Base-by-base conservation (phyloP, 129 eudicot species). In the Solidago caesia region DNA sequence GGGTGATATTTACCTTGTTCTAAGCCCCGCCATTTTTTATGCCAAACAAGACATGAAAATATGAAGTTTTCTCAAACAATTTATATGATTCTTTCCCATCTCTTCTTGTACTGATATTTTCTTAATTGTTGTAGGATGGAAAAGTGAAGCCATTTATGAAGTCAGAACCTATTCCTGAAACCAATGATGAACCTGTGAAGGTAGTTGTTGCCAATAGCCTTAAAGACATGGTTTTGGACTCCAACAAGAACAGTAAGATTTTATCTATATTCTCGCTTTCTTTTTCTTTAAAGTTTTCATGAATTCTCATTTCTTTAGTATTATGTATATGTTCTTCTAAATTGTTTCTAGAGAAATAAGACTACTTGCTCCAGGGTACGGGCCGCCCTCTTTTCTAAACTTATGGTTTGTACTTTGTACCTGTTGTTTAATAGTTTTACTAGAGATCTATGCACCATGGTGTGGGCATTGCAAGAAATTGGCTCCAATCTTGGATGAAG, bases 361-460 rank as follows among this genome's bases (percentile, higher is more conserved):
- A 16, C 8, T 57, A 4, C 5, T 4, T 70, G 44, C n/a, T 44
- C 9, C 53, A 14, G 74, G 47, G 39, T 51, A 29, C 12, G n/a
- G 3, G 70, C 7, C n/a, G 11, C 27, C 14, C 8, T 33, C 61
- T 58, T 45, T 48, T 14, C n/a, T 44, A 60, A 25, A 43, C 72
- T 48, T 74, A 75, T 57, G 12, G 29, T 68, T 74, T 76, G 45
- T 4, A 53, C 60, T 68, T 74, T 76, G 45, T 4, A 44, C 60
- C 60, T 2, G 27, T 59, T 65, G 21, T 71, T 72, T 56, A 44
- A 75, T 89, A 94, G 98, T 90, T 80, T 80, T 94, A 5, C 74
- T 94, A 67, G 97, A 88, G 83, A 83, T 90, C 81, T 90, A 94
- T 70, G 98, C 98, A 21, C 97, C 97, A 9, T 90, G 97, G 98